Evolutionary conservation across 805 yeast genomes (phyloP).

Genomic region (Starmerella sirachaensis): DNA sequence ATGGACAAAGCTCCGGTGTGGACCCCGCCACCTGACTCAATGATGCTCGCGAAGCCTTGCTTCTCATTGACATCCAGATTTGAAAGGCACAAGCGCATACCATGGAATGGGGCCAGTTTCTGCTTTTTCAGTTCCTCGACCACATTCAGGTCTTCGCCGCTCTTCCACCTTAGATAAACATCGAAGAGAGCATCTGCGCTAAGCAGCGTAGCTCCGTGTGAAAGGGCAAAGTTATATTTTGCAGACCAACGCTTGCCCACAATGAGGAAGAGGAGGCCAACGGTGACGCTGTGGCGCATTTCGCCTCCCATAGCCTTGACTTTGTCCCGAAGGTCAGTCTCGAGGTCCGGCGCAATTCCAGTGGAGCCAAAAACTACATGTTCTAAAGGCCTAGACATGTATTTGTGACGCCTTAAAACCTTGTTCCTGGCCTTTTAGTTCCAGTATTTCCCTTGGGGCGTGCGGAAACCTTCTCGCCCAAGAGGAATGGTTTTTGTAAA

Average conservation of each 20-base stretch:
- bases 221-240: constrained; percentile 42
- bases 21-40: constrained; percentile 29
- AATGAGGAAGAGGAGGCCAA: constrained; percentile 30
- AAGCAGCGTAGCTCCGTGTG: constrained; percentile 45
- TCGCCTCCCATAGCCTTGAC: constrained; percentile 21
- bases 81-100: constrained; percentile 31
- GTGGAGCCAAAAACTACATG: constrained; percentile 16
- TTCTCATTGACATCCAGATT: constrained; percentile 26
- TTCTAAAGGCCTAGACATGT: constrained; percentile 12
- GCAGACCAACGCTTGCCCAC: constrained; percentile 44
- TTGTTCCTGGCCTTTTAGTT: too few relatives aligned
- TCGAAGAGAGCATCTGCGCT: constrained; percentile 35
- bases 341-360: constrained; percentile 15
- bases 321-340: constrained; percentile 9
- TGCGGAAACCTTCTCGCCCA: too few relatives aligned
- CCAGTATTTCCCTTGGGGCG: too few relatives aligned
- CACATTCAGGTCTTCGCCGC: constrained; percentile 32
- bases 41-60: constrained; percentile 20
- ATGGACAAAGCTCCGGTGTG: constrained; percentile 24
- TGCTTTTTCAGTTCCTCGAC: constrained; percentile 21
- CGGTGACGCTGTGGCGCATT: constrained; percentile 11
- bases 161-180: constrained; percentile 41
- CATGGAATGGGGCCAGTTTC: constrained; percentile 24
- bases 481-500: too few relatives aligned
- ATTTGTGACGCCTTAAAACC: background rate